Conservation (phyloP, 148 eudicot species). For the Amaranthus cruentus region DNA sequence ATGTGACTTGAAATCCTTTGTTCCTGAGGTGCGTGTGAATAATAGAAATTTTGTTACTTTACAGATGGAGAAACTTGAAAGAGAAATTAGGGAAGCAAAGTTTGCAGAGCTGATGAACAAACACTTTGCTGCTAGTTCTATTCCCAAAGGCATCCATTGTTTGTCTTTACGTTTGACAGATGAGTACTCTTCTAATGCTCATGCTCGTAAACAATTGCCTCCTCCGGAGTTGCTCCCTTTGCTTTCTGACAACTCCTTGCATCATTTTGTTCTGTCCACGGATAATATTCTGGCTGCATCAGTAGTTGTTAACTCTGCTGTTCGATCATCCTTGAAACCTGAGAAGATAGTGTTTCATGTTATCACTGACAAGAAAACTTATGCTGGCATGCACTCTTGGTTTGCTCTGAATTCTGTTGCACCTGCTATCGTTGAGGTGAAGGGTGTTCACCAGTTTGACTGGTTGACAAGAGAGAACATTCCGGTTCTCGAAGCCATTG, state of each 20-base stretch:
- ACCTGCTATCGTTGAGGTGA: conserved; percentile 93
- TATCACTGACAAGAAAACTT: conserved; percentile 97
- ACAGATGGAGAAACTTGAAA: conserved; percentile 96
- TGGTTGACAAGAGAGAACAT: conserved; percentile 98
- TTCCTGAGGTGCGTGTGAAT: too few relatives aligned
- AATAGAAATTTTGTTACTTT: conserved; percentile 11
- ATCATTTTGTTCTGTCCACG: conserved; percentile 79
- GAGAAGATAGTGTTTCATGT: conserved; percentile 91
- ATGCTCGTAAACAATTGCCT: conserved; percentile 93
- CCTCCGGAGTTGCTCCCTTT: conserved; percentile 87
- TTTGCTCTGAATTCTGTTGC: conserved; percentile 79
- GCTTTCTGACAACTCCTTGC: conserved; percentile 79
- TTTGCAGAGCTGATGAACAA: conserved; percentile 95
- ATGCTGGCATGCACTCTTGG: conserved; percentile 99
- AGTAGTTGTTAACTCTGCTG: conserved; percentile 84
- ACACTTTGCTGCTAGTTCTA: conserved; percentile 92
- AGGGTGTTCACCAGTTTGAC: conserved; percentile 98
- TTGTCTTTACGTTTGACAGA: conserved; percentile 92
- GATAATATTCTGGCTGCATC: conserved; percentile 97
- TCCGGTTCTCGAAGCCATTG: conserved; percentile 98
- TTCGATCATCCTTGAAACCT: conserved; percentile 66
- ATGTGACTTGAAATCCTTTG: not conserved
- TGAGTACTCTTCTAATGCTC: conserved; percentile 98
- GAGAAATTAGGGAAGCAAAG: conserved; percentile 79
- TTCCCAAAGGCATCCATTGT: conserved; percentile 97